Percentiles rank a stretch among this genome's conserved stretches.
Conservation (phyloP, 306 rosid genomes). For the Coriaria nepalensis region DNA sequence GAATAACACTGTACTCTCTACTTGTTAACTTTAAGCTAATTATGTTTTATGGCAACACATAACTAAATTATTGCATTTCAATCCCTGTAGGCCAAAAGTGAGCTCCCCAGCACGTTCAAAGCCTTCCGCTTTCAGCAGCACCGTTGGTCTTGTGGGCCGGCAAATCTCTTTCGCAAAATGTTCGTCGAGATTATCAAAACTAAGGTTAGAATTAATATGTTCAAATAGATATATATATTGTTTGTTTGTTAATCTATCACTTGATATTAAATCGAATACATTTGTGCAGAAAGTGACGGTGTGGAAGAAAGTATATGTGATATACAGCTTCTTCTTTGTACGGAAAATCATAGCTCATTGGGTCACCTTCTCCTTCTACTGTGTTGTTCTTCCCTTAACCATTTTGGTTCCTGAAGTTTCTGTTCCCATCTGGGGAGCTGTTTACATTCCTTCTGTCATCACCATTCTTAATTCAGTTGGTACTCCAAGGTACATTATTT, state of each 20-base stretch:
- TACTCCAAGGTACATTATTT: constrained; percentile 40
- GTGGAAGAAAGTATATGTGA: constrained; percentile 67
- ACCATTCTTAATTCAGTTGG: constrained; percentile 62
- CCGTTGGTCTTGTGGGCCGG: constrained; percentile 67
- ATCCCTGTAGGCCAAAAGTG: constrained; percentile 40
- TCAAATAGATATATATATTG: background rate
- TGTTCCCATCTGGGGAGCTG: constrained; percentile 72
- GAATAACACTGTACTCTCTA: background rate
- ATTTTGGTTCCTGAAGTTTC: constrained; percentile 53
- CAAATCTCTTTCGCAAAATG: constrained; percentile 62
- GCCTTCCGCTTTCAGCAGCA: constrained; percentile 67
- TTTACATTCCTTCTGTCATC: constrained; percentile 50
- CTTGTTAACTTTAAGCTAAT: too few relatives aligned
- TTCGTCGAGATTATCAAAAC: constrained; percentile 49
- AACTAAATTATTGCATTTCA: background rate
- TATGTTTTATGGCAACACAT: too few relatives aligned
- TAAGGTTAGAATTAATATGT: constrained; percentile 27
- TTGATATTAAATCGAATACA: background rate
- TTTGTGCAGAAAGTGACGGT: constrained; percentile 44
- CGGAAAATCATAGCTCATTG: constrained; percentile 52
- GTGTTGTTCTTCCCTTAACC: constrained; percentile 49
- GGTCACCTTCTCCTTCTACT: constrained; percentile 55
- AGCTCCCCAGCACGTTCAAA: constrained; percentile 56
- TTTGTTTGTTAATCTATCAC: background rate
- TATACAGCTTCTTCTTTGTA: constrained; percentile 58